Conservation (phyloP, 257 asterid species). For the Gentiana macrophylla region DNA sequence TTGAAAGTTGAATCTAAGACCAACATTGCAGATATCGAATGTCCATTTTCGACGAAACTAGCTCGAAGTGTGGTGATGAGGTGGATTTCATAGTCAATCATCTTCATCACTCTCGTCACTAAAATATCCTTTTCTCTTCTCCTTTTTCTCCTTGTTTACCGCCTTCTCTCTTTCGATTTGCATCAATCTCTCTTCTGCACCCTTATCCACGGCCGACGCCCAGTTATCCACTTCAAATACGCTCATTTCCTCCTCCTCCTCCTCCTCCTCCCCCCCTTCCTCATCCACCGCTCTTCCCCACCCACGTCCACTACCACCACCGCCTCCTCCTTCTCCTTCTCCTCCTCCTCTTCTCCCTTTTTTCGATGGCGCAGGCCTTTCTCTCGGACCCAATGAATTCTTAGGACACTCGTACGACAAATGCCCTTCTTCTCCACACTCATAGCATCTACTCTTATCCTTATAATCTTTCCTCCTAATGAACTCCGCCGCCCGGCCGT, state of each 20-base stretch:
- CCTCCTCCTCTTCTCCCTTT: constrained; percentile 41
- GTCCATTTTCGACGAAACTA: too few relatives aligned
- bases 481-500: constrained; percentile 90
- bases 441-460: constrained; percentile 94
- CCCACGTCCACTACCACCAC: constrained; percentile 8
- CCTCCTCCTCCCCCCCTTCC: constrained; percentile 38
- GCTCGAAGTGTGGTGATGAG: too few relatives aligned
- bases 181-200: constrained; percentile 54
- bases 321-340: constrained; percentile 21
- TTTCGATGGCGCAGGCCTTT: constrained; percentile 65
- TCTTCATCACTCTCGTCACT: constrained; percentile 95
- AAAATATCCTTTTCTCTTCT: constrained; percentile 78
- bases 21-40: too few relatives aligned
- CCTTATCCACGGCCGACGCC: constrained; percentile 91
- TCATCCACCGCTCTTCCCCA: constrained; percentile 13
- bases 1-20: too few relatives aligned
- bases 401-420: constrained; percentile 86
- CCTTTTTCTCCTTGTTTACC: constrained; percentile 31
- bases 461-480: constrained; percentile 68
- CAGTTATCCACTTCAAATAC: constrained; percentile 63
- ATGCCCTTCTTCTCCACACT: constrained; percentile 92
- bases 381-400: constrained; percentile 71
- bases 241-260: constrained; percentile 32
- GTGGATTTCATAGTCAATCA: constrained; percentile 11
- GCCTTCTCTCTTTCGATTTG: constrained; percentile 25